Evolutionary conservation across 1,284 basidiomycete genomes (phyloP).

Genomic region (Phellopilus nigrolimitatus): DNA sequence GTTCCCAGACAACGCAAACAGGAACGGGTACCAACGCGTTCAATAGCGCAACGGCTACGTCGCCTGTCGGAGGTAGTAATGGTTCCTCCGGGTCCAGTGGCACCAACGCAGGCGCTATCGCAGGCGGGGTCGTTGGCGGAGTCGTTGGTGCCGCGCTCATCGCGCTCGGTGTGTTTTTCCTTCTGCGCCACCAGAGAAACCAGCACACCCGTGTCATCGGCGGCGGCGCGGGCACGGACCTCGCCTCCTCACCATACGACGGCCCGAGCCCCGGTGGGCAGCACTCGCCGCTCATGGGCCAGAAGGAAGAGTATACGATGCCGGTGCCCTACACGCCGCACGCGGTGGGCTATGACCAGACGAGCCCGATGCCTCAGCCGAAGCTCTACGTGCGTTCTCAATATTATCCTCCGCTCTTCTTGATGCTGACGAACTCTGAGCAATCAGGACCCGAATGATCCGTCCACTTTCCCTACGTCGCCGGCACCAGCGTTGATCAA

Average conservation of each 20-base stretch:
- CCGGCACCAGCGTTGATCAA: neutral
- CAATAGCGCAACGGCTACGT: neutral
- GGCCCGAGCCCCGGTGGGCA: neutral
- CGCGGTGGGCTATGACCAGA: neutral
- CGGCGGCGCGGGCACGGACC: neutral
- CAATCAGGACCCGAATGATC: slow-evolving; percentile 17
- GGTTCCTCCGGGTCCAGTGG: slow-evolving; percentile 13
- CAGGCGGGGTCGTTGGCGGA: slow-evolving; percentile 44
- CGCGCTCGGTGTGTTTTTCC: slow-evolving; percentile 31
- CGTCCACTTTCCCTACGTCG: slow-evolving; percentile 19
- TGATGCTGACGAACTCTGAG: neutral
- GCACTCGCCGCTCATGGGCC: neutral
- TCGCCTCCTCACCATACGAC: neutral
- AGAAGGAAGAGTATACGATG: neutral
- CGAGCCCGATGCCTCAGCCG: neutral
- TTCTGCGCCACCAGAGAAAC: slow-evolving; percentile 6
- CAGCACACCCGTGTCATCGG: neutral
- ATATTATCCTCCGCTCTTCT: neutral
- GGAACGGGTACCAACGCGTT: neutral
- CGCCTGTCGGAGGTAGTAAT: neutral
- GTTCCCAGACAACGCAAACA: slow-evolving; percentile 11
- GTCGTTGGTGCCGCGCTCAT: slow-evolving; percentile 32
- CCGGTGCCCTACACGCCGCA: slow-evolving; percentile 6
- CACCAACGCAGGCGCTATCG: slow-evolving; percentile 41
- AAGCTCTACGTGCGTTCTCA: slow-evolving; percentile 9